A percentile compares a stretch with the other conserved stretches of the same genome.
These are phyloP conservation scores for Aegilops bicornis DNA, from an alignment of 176 grass and related monocot species.

Conservation along the genomic window DNA sequence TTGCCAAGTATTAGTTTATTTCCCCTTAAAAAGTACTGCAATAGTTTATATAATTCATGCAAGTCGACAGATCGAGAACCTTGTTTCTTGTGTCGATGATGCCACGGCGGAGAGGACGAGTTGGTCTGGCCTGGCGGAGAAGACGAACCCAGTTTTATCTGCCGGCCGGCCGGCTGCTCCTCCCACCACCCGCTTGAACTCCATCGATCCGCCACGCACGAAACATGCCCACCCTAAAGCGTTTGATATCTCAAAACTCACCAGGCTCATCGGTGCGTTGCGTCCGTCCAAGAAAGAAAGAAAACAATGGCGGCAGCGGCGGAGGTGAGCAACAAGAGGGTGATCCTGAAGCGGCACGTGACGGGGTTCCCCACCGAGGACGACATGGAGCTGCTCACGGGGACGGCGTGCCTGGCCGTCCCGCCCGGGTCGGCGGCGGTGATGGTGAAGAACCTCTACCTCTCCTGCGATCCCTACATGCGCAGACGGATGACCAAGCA, in stretches of 20 bases:
- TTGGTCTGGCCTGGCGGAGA: neutral
- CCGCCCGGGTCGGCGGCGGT: neutral
- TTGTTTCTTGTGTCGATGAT: too few relatives aligned
- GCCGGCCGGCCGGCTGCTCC: too few relatives aligned
- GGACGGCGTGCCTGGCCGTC: conserved; percentile 1
- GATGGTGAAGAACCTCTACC: conserved; percentile 61
- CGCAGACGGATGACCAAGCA: conserved; percentile 45
- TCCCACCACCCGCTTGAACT: too few relatives aligned
- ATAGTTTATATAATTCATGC: too few relatives aligned
- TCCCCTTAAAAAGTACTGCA: too few relatives aligned
- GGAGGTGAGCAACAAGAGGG: conserved; percentile 26
- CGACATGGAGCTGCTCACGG: neutral
- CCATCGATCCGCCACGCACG: too few relatives aligned
- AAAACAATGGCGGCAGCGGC: neutral
- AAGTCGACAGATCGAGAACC: too few relatives aligned
- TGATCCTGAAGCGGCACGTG: conserved; percentile 52
- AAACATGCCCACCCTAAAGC: neutral
- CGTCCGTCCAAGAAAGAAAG: too few relatives aligned
- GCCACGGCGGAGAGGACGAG: neutral
- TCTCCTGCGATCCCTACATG: conserved; percentile 69
- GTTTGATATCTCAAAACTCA: neutral
- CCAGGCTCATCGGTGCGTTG: neutral
- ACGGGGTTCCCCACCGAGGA: conserved; percentile 7
- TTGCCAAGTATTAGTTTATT: too few relatives aligned
- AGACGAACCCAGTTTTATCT: neutral